Conservation (phyloP, 805 yeast genomes). For the Millerago galiae region DNA sequence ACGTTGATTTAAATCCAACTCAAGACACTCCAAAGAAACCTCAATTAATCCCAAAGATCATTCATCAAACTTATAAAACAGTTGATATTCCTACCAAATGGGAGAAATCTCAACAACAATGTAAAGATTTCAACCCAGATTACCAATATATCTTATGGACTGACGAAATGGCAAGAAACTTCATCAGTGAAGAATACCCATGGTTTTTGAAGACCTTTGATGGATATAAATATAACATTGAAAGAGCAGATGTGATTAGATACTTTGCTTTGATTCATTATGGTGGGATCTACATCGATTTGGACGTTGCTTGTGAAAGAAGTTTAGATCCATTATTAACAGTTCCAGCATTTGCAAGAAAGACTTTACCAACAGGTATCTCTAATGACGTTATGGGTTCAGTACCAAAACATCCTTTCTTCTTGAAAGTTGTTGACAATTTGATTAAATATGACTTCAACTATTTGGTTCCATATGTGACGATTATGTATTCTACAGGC, state of each 20-base stretch:
- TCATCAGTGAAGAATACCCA: slow-evolving; percentile 71
- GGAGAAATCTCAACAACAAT: slow-evolving; percentile 70
- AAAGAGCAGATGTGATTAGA: slow-evolving; percentile 86
- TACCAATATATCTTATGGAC: slow-evolving; percentile 89
- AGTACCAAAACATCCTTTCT: slow-evolving; percentile 82
- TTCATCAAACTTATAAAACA: slow-evolving; percentile 89
- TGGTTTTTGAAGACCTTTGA: slow-evolving; percentile 85
- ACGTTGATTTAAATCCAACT: slow-evolving; percentile 55
- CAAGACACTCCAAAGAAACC: slow-evolving; percentile 36
- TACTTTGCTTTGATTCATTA: slow-evolving; percentile 77
- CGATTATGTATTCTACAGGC: slow-evolving; percentile 92
- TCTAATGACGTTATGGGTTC: slow-evolving; percentile 93
- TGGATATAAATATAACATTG: slow-evolving; percentile 69
- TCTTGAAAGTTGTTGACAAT: slow-evolving; percentile 59
- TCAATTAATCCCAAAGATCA: slow-evolving; percentile 75
- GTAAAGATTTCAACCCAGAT: slow-evolving; percentile 78
- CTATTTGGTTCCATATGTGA: slow-evolving; percentile 82
- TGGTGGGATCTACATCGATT: slow-evolving; percentile 87
- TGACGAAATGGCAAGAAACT: slow-evolving; percentile 72
- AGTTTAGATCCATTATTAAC: slow-evolving; percentile 73
- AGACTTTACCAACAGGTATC: slow-evolving; percentile 85
- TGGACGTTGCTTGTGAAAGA: slow-evolving; percentile 83
- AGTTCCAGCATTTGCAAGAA: slow-evolving; percentile 80
- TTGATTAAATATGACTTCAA: slow-evolving; percentile 56
- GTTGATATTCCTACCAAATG: slow-evolving; percentile 73